Percentiles rank a stretch among this genome's conserved stretches.
These are phyloP conservation scores for Epichloe gansuensis DNA, from an alignment of 2,329 filamentous ascomycete genomes.

Conservation along the genomic window DNA sequence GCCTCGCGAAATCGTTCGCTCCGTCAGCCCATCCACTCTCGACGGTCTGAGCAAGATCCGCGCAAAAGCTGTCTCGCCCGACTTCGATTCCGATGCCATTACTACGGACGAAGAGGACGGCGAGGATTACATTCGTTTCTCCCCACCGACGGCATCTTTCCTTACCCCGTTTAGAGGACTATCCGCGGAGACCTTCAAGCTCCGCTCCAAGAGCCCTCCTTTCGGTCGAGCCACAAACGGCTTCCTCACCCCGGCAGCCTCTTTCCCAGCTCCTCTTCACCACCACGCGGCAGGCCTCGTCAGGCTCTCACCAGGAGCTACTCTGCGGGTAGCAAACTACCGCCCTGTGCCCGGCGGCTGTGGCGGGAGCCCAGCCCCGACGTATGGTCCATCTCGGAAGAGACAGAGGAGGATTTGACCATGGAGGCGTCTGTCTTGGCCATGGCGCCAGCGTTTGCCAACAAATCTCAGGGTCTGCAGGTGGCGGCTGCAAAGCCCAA, in stretches of 20 bases:
- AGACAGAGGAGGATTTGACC: constrained; percentile 40
- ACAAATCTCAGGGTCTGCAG: constrained; percentile 10
- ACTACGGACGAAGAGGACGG: constrained; percentile 34
- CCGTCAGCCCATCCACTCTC: constrained; percentile 44
- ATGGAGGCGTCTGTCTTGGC: constrained; percentile 28
- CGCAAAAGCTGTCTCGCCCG: constrained; percentile 22
- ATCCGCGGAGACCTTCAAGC: constrained; percentile 22
- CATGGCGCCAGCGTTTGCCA: constrained; percentile 17
- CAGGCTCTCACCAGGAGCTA: constrained; percentile 2
- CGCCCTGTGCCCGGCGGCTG: constrained; percentile 28
- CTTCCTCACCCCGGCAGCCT: constrained; percentile 14
- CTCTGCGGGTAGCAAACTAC: constrained; percentile 11
- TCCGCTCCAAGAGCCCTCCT: constrained; percentile 20
- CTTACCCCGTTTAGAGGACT: constrained; percentile 33
- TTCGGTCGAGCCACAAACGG: constrained; percentile 19
- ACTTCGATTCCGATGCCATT: constrained; percentile 29
- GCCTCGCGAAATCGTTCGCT: constrained; percentile 35
- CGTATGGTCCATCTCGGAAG: constrained; percentile 48
- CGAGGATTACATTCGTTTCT: constrained; percentile 39
- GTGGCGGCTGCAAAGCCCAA: constrained; percentile 34
- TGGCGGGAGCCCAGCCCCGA: constrained; percentile 48
- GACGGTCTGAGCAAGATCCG: constrained; percentile 35
- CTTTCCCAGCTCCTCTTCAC: constrained; percentile 6
- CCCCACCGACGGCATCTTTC: constrained; percentile 22
- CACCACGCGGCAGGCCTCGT: constrained; percentile 2